Evolutionary conservation across 1,139 yeast species (phyloP), one percentile per base, ranked within the genome.

Genomic region (Diutina siamensis): DNA sequence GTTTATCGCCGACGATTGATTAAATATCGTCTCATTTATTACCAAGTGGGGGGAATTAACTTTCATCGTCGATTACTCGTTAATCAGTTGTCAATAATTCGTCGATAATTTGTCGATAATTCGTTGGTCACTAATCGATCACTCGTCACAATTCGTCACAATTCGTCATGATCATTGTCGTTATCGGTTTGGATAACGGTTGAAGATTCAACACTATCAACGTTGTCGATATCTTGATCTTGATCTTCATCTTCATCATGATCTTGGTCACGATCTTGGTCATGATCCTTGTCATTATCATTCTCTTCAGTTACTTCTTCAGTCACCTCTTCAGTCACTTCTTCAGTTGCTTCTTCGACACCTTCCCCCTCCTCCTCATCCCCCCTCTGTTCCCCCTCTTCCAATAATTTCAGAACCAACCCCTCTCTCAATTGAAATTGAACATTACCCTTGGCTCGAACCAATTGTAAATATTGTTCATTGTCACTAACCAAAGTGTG

Each of bases 401-500:
- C 32, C 21, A 25, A 25, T 2, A 38, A n/a, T 38, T n/a, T 13
- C 41, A 20, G 28, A 4, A 46, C 55, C 47, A 60, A 53, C 15
- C 63, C 70, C 58, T 83, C 89, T 53, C 94, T 76, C 49, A 68
- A 65, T 63, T 87, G 96, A 60, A 84, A 83, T 17, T 83, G 82
- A 41, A 84, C 64, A 57, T 88, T 89, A 18, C 95, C 94, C 59
- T 80, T 76, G 13, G 94, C 89, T 56, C 96, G 73, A 48, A 83
- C 68, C 46, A 85, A 74, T 48, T 80, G 78, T 53, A 86, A 65
- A 57, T 79, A 83, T 51, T 81, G 82, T 28, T 80, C 83, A 48
- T 83, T 77, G 57, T 88, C 96, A 49, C 78, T 73, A 32, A 77
- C 64, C 48, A 87, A 60, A 35, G 78, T 67, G 46, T 72, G 69